Conservation (phyloP, 164 flowering plant species). For the Magnolia kwangsiensis region DNA sequence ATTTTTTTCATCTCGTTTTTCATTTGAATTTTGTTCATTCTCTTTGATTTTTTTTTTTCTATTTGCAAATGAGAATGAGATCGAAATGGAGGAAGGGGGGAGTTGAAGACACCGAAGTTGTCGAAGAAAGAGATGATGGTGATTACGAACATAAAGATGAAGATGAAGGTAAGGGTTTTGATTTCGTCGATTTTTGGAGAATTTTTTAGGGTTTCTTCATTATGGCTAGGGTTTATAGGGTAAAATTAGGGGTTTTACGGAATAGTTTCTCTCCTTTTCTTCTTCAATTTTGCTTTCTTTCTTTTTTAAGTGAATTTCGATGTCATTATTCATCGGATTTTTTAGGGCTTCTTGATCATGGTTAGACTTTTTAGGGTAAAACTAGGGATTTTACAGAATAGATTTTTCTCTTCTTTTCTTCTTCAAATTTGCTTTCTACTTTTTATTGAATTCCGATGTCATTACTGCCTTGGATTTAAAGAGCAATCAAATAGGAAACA, state of each 20-base stretch:
- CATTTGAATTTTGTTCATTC: neutral
- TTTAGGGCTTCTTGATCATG: too few species aligned
- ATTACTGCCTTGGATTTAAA: neutral
- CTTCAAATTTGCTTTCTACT: too few species aligned
- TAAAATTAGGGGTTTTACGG: neutral
- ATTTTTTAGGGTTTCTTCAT: neutral
- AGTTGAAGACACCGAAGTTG: slow-evolving; percentile 36
- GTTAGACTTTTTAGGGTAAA: too few species aligned
- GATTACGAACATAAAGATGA: slow-evolving; percentile 20
- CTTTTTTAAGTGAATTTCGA: neutral
- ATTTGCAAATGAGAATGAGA: neutral
- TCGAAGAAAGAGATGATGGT: slow-evolving; percentile 44
- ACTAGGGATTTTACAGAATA: too few species aligned
- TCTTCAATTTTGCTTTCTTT: neutral
- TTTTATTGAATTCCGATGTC: neutral
- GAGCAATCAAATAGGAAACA: too few species aligned
- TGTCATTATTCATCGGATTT: too few species aligned
- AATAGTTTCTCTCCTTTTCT: neutral
- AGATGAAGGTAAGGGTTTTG: slow-evolving; percentile 30
- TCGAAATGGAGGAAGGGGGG: slow-evolving; percentile 24
- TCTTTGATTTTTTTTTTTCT: neutral
- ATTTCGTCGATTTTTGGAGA: neutral
- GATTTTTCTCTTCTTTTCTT: too few species aligned
- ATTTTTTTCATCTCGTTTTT: neutral
- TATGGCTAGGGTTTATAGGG: neutral